These are phyloP conservation scores for Trametes sanguinea DNA, from an alignment of 768 basidiomycete species.

Conservation along the genomic window DNA sequence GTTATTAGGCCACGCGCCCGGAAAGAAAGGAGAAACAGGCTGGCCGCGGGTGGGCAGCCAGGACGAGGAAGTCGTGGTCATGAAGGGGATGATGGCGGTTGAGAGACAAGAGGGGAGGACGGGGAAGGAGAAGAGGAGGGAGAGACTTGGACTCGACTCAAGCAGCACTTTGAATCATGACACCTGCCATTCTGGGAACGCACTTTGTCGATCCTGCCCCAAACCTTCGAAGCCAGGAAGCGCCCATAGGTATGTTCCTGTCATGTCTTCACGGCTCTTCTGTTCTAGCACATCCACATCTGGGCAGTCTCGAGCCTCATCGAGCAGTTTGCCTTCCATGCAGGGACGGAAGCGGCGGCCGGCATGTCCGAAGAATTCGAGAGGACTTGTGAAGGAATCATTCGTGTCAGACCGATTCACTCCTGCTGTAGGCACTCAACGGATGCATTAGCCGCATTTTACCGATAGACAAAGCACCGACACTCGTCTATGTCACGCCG, in stretches of 20 bases:
- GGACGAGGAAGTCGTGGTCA: conserved; percentile 15
- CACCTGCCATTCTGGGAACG: conserved; percentile 21
- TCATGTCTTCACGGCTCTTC: conserved; percentile 9
- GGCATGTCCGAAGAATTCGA: background rate
- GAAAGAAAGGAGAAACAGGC: conserved; percentile 39
- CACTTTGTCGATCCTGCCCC: conserved; percentile 14
- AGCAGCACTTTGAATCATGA: conserved; percentile 1
- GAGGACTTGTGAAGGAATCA: conserved; percentile 1
- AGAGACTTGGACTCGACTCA: background rate
- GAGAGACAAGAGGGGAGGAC: conserved; percentile 11
- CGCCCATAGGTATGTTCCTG: conserved; percentile 12
- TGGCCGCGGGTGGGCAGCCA: conserved; percentile 26
- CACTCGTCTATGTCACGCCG: conserved; percentile 8
- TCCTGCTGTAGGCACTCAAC: no score
- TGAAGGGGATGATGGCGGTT: conserved; percentile 1
- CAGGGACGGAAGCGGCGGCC: background rate
- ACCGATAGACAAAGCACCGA: conserved; percentile 11
- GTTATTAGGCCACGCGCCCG: conserved; percentile 48
- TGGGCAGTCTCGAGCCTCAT: conserved; percentile 6
- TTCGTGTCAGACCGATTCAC: conserved; percentile 10
- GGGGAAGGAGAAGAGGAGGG: background rate
- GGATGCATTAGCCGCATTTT: conserved; percentile 18
- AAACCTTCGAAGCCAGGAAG: conserved; percentile 9
- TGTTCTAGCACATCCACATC: conserved; percentile 1
- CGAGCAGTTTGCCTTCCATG: background rate